These are phyloP conservation scores for Amphirosellinia nigrospora DNA, from an alignment of 495 filamentous ascomycete genomes.

Conservation along the genomic window DNA sequence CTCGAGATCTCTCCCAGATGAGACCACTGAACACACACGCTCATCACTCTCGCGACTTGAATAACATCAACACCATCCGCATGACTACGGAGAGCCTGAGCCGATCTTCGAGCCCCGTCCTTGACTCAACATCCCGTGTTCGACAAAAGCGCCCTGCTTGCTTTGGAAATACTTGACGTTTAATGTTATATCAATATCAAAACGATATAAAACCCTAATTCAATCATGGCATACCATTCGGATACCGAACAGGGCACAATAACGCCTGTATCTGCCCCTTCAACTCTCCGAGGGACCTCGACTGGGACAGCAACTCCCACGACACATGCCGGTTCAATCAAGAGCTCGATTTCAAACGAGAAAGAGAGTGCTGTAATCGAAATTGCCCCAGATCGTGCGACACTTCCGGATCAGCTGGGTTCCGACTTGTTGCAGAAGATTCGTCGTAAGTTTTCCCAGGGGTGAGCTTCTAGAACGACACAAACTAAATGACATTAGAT, in stretches of 20 bases:
- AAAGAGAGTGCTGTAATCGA: slow-evolving; percentile 34
- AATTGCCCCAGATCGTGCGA: slow-evolving; percentile 27
- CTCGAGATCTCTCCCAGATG: not conserved
- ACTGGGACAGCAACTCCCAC: slow-evolving; percentile 36
- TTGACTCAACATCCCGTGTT: not conserved
- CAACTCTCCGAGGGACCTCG: slow-evolving; percentile 26
- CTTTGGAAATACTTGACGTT: not conserved
- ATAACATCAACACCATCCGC: not conserved
- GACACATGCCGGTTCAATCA: slow-evolving; percentile 28
- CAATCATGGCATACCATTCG: not conserved
- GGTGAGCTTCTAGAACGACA: not conserved
- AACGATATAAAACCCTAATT: not conserved
- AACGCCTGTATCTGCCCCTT: slow-evolving; percentile 28
- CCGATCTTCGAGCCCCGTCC: not conserved
- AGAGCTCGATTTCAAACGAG: slow-evolving; percentile 27
- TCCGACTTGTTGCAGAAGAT: slow-evolving; percentile 36
- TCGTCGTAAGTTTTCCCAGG: slow-evolving; percentile 29
- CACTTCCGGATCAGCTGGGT: slow-evolving; percentile 37
- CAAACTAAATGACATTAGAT: slow-evolving; percentile 32
- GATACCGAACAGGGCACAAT: slow-evolving; percentile 12
- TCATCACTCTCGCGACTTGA: not conserved
- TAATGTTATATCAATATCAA: not conserved
- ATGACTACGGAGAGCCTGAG: not conserved
- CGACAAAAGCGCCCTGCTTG: not conserved
- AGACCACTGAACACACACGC: not conserved